These are phyloP conservation scores for Casaregolazyma lundiana DNA, from an alignment of 1,139 yeast genomes.

Conservation along the genomic window DNA sequence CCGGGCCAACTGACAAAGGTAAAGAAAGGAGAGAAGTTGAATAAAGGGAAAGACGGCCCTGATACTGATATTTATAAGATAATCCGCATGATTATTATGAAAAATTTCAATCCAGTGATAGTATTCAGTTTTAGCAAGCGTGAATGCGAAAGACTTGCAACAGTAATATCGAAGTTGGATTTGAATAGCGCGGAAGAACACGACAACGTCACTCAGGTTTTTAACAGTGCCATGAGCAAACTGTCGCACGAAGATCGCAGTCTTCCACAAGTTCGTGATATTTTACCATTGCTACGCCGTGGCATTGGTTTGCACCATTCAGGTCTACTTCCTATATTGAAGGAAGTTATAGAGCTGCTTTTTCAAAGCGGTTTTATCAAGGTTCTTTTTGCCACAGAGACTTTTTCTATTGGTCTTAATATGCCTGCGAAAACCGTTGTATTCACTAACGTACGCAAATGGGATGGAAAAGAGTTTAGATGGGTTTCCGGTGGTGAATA, in stretches of 20 bases:
- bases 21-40: slow-evolving; percentile 71
- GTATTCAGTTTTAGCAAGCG: slow-evolving; percentile 95
- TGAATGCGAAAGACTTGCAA: slow-evolving; percentile 90
- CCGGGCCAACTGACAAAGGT: slow-evolving; percentile 43
- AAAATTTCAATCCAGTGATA: slow-evolving; percentile 94
- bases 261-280: slow-evolving; percentile 88
- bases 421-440: slow-evolving; percentile 99
- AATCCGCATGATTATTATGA: slow-evolving; percentile 95
- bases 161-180: slow-evolving; percentile 91
- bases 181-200: slow-evolving; percentile 91
- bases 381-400: slow-evolving; percentile 94
- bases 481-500: slow-evolving; percentile 99
- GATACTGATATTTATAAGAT: slow-evolving; percentile 94
- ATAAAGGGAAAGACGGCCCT: slow-evolving; percentile 49
- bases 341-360: slow-evolving; percentile 92
- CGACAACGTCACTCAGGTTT: slow-evolving; percentile 81
- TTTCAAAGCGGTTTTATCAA: slow-evolving; percentile 95
- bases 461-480: slow-evolving; percentile 96
- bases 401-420: slow-evolving; percentile 95
- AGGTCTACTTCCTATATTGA: slow-evolving; percentile 88
- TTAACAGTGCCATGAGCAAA: slow-evolving; percentile 79
- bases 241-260: slow-evolving; percentile 88
- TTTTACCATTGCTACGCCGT: slow-evolving; percentile 78
- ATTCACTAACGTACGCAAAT: slow-evolving; percentile 92
- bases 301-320: slow-evolving; percentile 99